These are phyloP conservation scores for Bisporella sp. DNA, from an alignment of 2,329 filamentous ascomycete species.

Conservation along the genomic window DNA sequence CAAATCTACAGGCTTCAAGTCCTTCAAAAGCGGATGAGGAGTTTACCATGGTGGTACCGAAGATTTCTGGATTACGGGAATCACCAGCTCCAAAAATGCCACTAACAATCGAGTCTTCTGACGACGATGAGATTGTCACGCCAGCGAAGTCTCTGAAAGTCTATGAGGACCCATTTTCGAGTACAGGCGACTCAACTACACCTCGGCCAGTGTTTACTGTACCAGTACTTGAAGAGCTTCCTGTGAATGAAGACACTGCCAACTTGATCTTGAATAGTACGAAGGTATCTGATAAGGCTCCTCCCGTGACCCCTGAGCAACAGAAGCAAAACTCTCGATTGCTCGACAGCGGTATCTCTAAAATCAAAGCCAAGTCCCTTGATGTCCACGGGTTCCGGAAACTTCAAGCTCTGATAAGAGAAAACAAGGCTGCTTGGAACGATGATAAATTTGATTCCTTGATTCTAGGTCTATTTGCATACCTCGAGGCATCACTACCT, in stretches of 20 bases:
- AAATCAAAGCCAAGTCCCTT: constrained; percentile 63
- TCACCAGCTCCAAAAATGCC: constrained; percentile 15
- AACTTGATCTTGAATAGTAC: constrained; percentile 17
- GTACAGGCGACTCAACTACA: constrained; percentile 38
- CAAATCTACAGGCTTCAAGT: constrained; percentile 23
- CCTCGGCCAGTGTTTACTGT: constrained; percentile 38
- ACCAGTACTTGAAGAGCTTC: constrained; percentile 52
- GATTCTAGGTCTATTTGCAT: constrained; percentile 61
- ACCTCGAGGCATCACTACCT: constrained; percentile 55
- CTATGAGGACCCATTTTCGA: constrained; percentile 53
- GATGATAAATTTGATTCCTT: constrained; percentile 64
- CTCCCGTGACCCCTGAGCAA: constrained; percentile 41
- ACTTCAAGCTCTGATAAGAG: constrained; percentile 66
- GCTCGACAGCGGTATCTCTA: constrained; percentile 66
- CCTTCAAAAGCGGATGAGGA: constrained; percentile 45
- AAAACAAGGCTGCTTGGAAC: constrained; percentile 54
- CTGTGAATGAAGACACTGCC: constrained; percentile 46
- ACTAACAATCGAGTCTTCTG: constrained; percentile 33
- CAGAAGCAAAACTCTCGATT: constrained; percentile 52
- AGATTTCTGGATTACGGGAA: constrained; percentile 32
- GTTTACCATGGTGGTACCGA: constrained; percentile 45
- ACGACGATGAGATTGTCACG: constrained; percentile 27
- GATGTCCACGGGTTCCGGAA: constrained; percentile 78
- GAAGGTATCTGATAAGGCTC: constrained; percentile 13
- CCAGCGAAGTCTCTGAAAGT: constrained; percentile 36